A percentile compares a stretch with the other conserved stretches of the same genome.
phyloP scores from a whole-genome alignment of 768 basidiomycete species.

The Neoboletus brunneissimus region DNA sequence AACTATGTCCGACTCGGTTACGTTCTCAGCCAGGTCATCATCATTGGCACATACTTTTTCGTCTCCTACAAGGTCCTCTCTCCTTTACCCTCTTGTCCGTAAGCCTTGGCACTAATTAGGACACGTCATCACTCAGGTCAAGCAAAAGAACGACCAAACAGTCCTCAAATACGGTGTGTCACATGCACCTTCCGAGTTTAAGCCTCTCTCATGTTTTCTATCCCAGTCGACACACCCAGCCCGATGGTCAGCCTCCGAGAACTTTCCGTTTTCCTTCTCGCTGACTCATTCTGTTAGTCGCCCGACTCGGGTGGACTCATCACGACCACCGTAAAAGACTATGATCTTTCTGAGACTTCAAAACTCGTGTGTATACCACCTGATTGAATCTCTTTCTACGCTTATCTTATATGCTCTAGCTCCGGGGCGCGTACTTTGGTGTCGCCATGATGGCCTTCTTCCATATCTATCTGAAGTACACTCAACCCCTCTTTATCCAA shows the following conservation, averaged over 20 bases:
- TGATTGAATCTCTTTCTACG: slow-evolving; percentile 1
- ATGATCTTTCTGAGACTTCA: slow-evolving; percentile 85
- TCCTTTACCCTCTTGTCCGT: not conserved
- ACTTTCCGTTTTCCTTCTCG: not conserved
- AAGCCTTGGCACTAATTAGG: not conserved
- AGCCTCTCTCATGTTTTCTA: slow-evolving; percentile 2
- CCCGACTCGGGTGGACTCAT: slow-evolving; percentile 69
- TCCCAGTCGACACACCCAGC: slow-evolving; percentile 66
- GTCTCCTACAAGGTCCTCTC: slow-evolving; percentile 60
- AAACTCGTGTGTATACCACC: slow-evolving; percentile 59
- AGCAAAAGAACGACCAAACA: slow-evolving; percentile 92
- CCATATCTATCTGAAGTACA: slow-evolving; percentile 93
- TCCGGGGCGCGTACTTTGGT: slow-evolving; percentile 67
- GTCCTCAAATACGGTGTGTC: slow-evolving; percentile 90
- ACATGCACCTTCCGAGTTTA: not conserved
- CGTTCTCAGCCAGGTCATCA: slow-evolving; percentile 65
- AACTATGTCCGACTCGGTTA: slow-evolving; percentile 84
- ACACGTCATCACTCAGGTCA: slow-evolving; percentile 56
- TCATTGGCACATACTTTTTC: slow-evolving; percentile 78
- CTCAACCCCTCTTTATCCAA: slow-evolving; percentile 95
- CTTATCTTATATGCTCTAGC: slow-evolving; percentile 33
- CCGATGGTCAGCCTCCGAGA: slow-evolving; percentile 59
- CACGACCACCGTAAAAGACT: slow-evolving; percentile 91
- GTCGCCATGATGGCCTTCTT: slow-evolving; percentile 89
- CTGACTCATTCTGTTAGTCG: slow-evolving; percentile 37